phyloP scores from a whole-genome alignment of 2,329 filamentous ascomycete genomes.

The Magnaporthales sp. region DNA sequence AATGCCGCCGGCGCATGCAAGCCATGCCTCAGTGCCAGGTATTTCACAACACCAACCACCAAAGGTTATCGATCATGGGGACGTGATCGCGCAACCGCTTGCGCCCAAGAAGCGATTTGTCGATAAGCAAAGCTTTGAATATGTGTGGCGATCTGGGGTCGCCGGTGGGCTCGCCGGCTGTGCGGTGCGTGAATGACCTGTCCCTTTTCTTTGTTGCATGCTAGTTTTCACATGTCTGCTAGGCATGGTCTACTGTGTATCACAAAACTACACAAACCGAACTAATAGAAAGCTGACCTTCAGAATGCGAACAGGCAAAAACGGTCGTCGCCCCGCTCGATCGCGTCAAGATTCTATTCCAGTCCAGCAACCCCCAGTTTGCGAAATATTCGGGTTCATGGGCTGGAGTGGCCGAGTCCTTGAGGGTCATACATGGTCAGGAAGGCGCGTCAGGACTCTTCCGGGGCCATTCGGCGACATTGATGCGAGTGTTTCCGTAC shows the following conservation, averaged over 20 bases:
- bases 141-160: constrained; percentile 72
- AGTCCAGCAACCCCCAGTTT: constrained; percentile 89
- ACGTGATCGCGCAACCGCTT: constrained; percentile 39
- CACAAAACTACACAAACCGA: not conserved
- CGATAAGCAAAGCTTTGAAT: constrained; percentile 70
- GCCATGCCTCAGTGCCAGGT: constrained; percentile 51
- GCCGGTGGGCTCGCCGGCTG: constrained; percentile 89
- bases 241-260: not conserved
- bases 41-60: constrained; percentile 30
- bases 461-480: constrained; percentile 87
- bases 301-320: constrained; percentile 58
- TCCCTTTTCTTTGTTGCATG: not conserved
- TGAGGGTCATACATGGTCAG: constrained; percentile 70
- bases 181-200: constrained; percentile 52
- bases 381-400: constrained; percentile 87
- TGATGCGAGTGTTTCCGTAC: constrained; percentile 93
- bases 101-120: constrained; percentile 38
- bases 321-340: constrained; percentile 92
- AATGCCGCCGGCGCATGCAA: constrained; percentile 47
- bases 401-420: constrained; percentile 72
- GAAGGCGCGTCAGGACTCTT: constrained; percentile 75
- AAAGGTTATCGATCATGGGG: constrained; percentile 22
- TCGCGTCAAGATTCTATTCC: constrained; percentile 97
- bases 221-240: not conserved
- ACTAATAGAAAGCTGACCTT: constrained; percentile 10